Percentiles rank a stretch among this genome's conserved stretches.
These are phyloP conservation scores for Pascua guehoae DNA, from an alignment of 1,284 basidiomycete species.

Conservation along the genomic window DNA sequence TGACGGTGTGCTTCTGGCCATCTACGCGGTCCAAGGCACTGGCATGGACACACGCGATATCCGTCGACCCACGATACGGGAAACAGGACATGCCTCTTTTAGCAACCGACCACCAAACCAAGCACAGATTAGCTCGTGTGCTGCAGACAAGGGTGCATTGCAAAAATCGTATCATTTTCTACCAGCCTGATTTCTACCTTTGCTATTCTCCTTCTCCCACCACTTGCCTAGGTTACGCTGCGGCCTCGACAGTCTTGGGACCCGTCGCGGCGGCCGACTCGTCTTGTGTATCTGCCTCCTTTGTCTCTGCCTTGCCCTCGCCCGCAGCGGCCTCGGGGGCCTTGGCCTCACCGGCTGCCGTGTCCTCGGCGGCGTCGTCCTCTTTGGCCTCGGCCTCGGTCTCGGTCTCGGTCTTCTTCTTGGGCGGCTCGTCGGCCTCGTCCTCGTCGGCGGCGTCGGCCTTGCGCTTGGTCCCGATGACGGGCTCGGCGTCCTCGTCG, in stretches of 20 bases:
- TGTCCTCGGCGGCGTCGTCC: slow-evolving; percentile 1
- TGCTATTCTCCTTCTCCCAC: neutral
- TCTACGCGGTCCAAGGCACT: no score
- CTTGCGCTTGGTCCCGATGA: slow-evolving; percentile 22
- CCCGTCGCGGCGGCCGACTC: neutral
- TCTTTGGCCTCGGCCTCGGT: slow-evolving; percentile 1
- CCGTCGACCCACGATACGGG: no score
- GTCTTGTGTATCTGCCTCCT: neutral
- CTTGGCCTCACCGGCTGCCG: neutral
- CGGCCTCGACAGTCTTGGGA: no score
- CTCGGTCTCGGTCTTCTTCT: slow-evolving; percentile 5
- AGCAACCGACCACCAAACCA: no score
- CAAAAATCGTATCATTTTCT: neutral
- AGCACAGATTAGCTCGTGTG: no score
- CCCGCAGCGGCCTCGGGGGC: neutral
- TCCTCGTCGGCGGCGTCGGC: slow-evolving; percentile 13
- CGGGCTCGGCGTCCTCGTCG: slow-evolving; percentile 17
- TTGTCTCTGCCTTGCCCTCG: neutral
- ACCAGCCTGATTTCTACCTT: neutral
- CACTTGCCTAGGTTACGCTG: neutral
- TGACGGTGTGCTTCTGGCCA: no score
- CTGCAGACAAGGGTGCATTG: neutral
- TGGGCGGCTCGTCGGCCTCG: slow-evolving; percentile 6
- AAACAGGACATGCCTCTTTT: no score
- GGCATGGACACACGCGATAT: no score